Conservation (phyloP, 805 yeast genomes). For the Wilhelminamyces savonicus region DNA sequence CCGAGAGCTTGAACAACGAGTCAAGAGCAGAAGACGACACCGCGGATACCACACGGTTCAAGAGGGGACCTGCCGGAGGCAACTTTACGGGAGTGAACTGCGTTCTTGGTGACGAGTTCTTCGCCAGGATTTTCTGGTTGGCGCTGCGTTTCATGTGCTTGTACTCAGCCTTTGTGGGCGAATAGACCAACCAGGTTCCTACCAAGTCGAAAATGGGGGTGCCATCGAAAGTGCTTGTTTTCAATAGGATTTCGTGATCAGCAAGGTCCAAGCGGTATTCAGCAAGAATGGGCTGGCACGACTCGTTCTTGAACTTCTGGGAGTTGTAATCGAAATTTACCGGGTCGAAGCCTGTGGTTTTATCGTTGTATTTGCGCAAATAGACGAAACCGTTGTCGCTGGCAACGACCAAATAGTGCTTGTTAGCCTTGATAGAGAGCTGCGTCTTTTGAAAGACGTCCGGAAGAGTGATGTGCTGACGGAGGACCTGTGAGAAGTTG, state of each 20-base stretch:
- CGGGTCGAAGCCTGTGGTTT: conserved; percentile 3
- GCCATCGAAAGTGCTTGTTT: conserved; percentile 26
- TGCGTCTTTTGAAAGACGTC: conserved; percentile 1
- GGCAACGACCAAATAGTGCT: conserved; percentile 14
- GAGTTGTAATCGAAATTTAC: conserved; percentile 13
- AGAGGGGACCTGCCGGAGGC: conserved; percentile 41
- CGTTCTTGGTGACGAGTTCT: conserved; percentile 2
- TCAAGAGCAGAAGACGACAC: conserved; percentile 50
- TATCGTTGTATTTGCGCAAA: conserved; percentile 4
- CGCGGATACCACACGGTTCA: conserved; percentile 41
- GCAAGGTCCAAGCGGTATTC: conserved; percentile 4
- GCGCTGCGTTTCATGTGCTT: conserved; percentile 17
- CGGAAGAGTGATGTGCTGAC: too few species aligned
- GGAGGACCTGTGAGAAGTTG: too few species aligned
- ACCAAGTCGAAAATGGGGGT: conserved; percentile 43
- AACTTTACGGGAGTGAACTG: conserved; percentile 40
- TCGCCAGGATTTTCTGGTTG: conserved; percentile 1
- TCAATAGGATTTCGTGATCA: conserved; percentile 18
- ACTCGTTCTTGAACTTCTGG: conserved; percentile 12
- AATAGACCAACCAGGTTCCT: conserved; percentile 45
- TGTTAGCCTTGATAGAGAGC: conserved; percentile 13
- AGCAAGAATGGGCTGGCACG: conserved; percentile 15
- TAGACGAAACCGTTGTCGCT: conserved; percentile 17
- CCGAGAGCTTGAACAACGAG: conserved; percentile 42
- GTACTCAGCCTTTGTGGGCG: conserved; percentile 34